Base-by-base conservation (phyloP, 805 yeast genomes). In the Pichia eremophila region DNA sequence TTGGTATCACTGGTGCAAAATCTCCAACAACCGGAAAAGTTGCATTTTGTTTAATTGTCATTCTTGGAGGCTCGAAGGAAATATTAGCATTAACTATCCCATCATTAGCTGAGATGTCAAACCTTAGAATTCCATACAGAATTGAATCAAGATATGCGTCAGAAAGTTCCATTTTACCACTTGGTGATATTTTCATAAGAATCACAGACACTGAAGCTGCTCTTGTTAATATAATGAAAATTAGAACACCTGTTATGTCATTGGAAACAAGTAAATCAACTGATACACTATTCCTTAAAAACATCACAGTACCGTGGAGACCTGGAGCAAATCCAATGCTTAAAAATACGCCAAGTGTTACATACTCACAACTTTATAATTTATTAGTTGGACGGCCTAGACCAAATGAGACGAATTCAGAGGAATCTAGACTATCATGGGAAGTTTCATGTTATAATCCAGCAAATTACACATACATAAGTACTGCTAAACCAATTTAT, bases 251-350 rank as follows among this genome's bases (percentile, higher is more conserved):
- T 5, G 58, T 62, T 14, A 48, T 57, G 52, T 55, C 62, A 8
- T 42, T 58, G 22, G 65, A 58, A 47, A 57, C 63, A 1, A 43
- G 48, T 17, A 46, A 54, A 27, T 55, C 58, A 3, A 61, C 70
- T 1, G 95, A 86, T 61, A 66, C 73, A 2, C 65, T 93, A 35
- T 90, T 83, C 66, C 83, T 85, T 57, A 83, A 78, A 27, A 76
- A 79, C 51, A 72, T 84, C 41, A 67, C 74, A 7, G 75, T 83
- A 19, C 95, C 96, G 2, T 76, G 78, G 32, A 73, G 98, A 43
- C 99, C 99, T 2, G 72, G 78, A 5, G 78, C 86, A 8, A 69
- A 85, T 40, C 91, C 83, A 62, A 85, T 96, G 93, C 86, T 93
- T 8, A 78, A 83, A 54, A 96, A 96, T 3, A 58, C 83, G 0